Percentiles rank a stretch among this genome's conserved stretches.
phyloP scores from a whole-genome alignment of 2,329 filamentous ascomycete genomes.

The Tolypocladium pustulatum region DNA sequence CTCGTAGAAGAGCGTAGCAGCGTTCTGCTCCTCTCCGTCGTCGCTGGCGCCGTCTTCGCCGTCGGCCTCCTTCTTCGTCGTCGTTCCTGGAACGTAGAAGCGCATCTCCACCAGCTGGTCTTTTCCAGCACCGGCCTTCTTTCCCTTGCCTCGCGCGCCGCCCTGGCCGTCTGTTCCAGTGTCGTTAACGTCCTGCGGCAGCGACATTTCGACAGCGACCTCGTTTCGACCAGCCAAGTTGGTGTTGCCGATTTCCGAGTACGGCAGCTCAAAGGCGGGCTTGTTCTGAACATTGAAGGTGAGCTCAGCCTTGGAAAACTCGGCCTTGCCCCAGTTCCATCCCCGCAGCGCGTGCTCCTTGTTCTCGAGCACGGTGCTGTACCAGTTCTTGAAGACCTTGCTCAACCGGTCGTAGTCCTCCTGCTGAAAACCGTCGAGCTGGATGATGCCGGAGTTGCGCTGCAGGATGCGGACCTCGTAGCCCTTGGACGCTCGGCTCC shows the following conservation, averaged over 20 bases:
- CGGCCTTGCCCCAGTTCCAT: constrained; percentile 99
- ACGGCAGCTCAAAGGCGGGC: constrained; percentile 92
- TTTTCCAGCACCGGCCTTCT: constrained; percentile 77
- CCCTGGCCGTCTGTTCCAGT: constrained; percentile 65
- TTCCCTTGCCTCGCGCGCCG: constrained; percentile 65
- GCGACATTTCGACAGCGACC: constrained; percentile 86
- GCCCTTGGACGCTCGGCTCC: constrained; percentile 86
- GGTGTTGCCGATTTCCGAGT: constrained; percentile 95
- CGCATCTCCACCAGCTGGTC: constrained; percentile 98
- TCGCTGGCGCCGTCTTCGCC: constrained; percentile 64
- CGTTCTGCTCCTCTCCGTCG: constrained; percentile 68
- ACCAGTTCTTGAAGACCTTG: constrained; percentile 98
- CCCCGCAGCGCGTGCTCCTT: constrained; percentile 91
- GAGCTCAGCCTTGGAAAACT: constrained; percentile 91
- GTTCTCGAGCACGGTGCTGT: constrained; percentile 83
- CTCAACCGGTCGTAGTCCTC: constrained; percentile 86
- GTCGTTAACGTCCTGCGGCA: constrained; percentile 60
- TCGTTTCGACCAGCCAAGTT: constrained; percentile 97
- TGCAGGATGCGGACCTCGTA: constrained; percentile 90
- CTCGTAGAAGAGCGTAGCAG: constrained; percentile 95
- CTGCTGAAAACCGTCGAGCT: constrained; percentile 89
- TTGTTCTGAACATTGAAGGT: constrained; percentile 95
- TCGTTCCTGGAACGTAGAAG: constrained; percentile 92
- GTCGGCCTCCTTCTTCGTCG: constrained; percentile 59
- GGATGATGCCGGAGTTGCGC: constrained; percentile 74